phyloP scores from a whole-genome alignment of 148 eudicot genomes.

The Rhododendron mucronatum region DNA sequence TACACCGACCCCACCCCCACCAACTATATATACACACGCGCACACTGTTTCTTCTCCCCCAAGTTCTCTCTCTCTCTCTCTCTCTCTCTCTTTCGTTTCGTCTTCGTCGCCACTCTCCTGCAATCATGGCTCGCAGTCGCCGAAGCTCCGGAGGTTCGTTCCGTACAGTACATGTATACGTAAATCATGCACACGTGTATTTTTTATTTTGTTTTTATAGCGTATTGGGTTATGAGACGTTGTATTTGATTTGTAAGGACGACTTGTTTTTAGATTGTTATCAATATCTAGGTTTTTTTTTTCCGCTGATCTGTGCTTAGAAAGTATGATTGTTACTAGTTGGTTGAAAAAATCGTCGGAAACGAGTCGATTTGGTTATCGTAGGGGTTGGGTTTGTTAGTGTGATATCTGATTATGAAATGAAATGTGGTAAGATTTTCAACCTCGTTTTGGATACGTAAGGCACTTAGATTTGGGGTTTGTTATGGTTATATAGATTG shows the following conservation, averaged over 20 bases:
- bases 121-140: constrained; percentile 9
- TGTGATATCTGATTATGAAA: neutral
- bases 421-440: neutral
- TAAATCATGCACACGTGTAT: neutral
- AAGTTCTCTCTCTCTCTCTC: neutral
- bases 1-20: neutral
- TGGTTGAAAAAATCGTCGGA: neutral
- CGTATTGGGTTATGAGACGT: neutral
- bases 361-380: neutral
- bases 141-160: constrained; percentile 4
- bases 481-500: neutral
- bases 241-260: neutral
- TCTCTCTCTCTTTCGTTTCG: neutral
- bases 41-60: neutral
- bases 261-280: neutral
- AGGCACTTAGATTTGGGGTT: neutral
- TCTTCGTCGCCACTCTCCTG: neutral
- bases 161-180: neutral
- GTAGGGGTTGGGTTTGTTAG: neutral
- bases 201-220: no score
- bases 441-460: neutral
- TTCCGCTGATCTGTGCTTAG: neutral
- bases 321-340: neutral
- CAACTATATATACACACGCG: neutral
- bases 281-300: neutral